Conservation (phyloP, 2,329 filamentous ascomycete genomes). For the Ophiosphaerella herpotricha region DNA sequence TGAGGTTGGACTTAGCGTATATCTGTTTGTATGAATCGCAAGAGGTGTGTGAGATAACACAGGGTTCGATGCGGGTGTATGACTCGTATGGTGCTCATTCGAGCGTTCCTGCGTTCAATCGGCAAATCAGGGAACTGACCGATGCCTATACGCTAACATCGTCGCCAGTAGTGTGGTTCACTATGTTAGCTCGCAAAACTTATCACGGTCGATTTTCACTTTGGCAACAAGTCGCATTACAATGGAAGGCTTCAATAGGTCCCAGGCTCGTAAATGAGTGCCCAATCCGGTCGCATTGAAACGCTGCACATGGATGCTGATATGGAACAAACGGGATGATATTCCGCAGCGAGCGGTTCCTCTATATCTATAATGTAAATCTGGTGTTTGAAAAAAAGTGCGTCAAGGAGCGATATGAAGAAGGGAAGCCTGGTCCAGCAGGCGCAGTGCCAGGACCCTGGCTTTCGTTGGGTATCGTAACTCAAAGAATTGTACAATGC, state of each 20-base stretch:
- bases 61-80: neutral
- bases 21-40: too few species aligned
- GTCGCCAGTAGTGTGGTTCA: neutral
- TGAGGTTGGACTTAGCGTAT: neutral
- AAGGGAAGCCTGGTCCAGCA: slow-evolving; percentile 28
- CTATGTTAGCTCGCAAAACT: neutral
- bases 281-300: too few species aligned
- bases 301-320: neutral
- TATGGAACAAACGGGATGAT: slow-evolving; percentile 17
- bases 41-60: neutral
- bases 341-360: slow-evolving; percentile 22
- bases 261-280: too few species aligned
- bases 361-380: slow-evolving; percentile 26
- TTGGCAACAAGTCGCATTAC: too few species aligned
- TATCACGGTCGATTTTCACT: neutral
- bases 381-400: neutral
- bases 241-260: too few species aligned
- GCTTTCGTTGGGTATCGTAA: slow-evolving; percentile 27
- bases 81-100: neutral
- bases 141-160: neutral
- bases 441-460: slow-evolving; percentile 20
- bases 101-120: slow-evolving; percentile 3
- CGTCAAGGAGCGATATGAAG: slow-evolving; percentile 3
- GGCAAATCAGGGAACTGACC: neutral
- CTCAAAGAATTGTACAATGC: slow-evolving; percentile 36